A percentile compares a stretch with the other conserved stretches of the same genome.
phyloP scores from a whole-genome alignment of 176 grass and related monocot species.

The Aegilops bicornis region DNA sequence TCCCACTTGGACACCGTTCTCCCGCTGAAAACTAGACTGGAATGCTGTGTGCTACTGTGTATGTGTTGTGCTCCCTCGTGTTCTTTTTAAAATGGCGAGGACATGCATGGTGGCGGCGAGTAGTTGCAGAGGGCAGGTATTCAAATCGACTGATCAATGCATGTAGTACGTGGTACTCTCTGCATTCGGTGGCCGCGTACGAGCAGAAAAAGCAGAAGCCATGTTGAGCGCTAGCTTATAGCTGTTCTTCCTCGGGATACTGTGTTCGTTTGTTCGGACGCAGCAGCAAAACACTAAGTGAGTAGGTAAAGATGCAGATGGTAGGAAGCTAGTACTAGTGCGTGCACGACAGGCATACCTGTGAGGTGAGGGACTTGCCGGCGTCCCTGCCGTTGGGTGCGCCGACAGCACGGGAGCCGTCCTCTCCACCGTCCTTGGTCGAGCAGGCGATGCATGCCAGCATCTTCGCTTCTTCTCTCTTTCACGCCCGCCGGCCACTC shows the following conservation, averaged over 20 bases:
- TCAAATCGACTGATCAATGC: conserved; percentile 31
- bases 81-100: conserved; percentile 28
- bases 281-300: background rate
- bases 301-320: background rate
- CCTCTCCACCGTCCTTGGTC: conserved; percentile 72
- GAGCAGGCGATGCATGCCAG: conserved; percentile 90
- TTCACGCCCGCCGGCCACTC: background rate
- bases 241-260: background rate
- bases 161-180: background rate
- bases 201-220: background rate
- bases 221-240: background rate
- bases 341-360: conserved; percentile 38
- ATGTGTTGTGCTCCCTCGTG: background rate
- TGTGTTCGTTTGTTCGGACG: background rate
- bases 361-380: conserved; percentile 83
- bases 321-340: background rate
- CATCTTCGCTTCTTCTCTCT: conserved; percentile 36
- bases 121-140: conserved; percentile 14
- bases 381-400: conserved; percentile 39
- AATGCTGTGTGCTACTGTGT: background rate
- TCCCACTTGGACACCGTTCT: background rate
- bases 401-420: conserved; percentile 46
- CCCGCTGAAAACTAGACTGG: background rate
- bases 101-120: background rate
- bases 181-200: background rate